These are phyloP conservation scores for Pestalotiopsis sp. DNA, from an alignment of 2,329 filamentous ascomycete genomes.

Conservation along the genomic window DNA sequence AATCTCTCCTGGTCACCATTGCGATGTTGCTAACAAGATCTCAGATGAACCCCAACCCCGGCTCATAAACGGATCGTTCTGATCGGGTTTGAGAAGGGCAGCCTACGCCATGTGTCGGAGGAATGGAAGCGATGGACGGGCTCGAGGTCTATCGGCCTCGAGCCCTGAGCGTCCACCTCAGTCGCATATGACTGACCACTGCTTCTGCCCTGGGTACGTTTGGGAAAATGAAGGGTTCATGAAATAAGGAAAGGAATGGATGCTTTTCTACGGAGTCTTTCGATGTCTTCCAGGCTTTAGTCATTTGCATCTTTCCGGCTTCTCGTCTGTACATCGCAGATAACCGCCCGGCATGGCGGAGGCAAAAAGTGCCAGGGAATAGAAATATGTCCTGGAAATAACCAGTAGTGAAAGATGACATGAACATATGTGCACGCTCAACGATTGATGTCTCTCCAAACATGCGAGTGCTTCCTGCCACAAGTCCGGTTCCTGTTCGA, in stretches of 20 bases:
- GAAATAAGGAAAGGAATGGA: conserved; percentile 21
- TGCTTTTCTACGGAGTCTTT: conserved; percentile 28
- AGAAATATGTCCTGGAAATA: conserved; percentile 8
- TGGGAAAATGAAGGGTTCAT: conserved; percentile 21
- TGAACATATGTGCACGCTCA: background rate
- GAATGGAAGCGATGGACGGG: conserved; percentile 28
- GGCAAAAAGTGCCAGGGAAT: conserved; percentile 8
- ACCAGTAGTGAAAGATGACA: background rate
- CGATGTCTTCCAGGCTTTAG: conserved; percentile 29
- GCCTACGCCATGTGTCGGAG: conserved; percentile 24
- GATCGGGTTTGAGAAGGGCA: conserved; percentile 24
- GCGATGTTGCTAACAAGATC: conserved; percentile 16
- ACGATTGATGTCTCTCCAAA: background rate
- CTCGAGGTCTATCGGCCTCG: conserved; percentile 12
- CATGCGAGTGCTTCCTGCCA: too few species aligned
- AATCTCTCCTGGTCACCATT: background rate
- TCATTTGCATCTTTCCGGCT: conserved; percentile 11
- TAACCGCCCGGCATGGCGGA: conserved; percentile 11
- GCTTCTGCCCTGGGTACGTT: conserved; percentile 23
- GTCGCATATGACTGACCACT: conserved; percentile 21
- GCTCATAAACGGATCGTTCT: conserved; percentile 30
- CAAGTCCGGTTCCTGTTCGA: too few species aligned
- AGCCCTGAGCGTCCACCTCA: conserved; percentile 27
- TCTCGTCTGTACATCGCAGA: conserved; percentile 15
- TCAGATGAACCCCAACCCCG: conserved; percentile 44